Conservation (phyloP, 331 rosid species). For the Arachis monticola region DNA sequence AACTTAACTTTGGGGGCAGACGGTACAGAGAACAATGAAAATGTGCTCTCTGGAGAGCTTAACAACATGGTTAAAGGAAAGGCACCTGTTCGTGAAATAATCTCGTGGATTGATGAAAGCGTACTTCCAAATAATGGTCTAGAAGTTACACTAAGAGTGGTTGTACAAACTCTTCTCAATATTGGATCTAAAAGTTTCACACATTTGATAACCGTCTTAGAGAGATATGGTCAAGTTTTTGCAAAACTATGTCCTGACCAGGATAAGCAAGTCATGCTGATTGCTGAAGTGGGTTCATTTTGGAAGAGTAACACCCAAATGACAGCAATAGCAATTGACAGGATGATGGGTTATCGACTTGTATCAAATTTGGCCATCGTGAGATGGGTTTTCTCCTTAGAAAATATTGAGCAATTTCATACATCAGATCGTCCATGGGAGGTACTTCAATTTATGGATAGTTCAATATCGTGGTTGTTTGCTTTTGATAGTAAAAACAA, state of each 20-base stretch:
- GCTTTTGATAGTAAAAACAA: too few species aligned
- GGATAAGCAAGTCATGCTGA: conserved; percentile 91
- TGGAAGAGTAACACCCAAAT: conserved; percentile 96
- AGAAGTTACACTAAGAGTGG: conserved; percentile 77
- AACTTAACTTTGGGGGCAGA: conserved; percentile 66
- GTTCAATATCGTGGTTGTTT: neutral
- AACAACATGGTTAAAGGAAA: conserved; percentile 87
- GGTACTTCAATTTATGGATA: conserved; percentile 55
- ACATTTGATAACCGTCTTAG: conserved; percentile 93
- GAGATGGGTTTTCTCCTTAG: conserved; percentile 92
- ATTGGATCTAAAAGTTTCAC: conserved; percentile 98
- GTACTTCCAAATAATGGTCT: conserved; percentile 79
- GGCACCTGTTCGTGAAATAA: conserved; percentile 80
- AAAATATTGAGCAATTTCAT: conserved; percentile 85
- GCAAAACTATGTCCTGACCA: conserved; percentile 80
- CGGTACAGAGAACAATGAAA: conserved; percentile 62
- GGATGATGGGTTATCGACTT: conserved; percentile 99
- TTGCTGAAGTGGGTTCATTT: conserved; percentile 76
- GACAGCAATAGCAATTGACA: conserved; percentile 93
- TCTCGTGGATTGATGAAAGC: conserved; percentile 82
- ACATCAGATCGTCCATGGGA: conserved; percentile 96
- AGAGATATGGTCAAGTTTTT: conserved; percentile 91
- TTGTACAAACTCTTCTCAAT: conserved; percentile 86
- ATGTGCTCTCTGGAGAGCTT: conserved; percentile 73
- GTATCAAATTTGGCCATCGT: conserved; percentile 93